A percentile compares a stretch with the other conserved stretches of the same genome.
Conservation (phyloP, 1,284 basidiomycete genomes). For the Inonotus hispidus region DNA sequence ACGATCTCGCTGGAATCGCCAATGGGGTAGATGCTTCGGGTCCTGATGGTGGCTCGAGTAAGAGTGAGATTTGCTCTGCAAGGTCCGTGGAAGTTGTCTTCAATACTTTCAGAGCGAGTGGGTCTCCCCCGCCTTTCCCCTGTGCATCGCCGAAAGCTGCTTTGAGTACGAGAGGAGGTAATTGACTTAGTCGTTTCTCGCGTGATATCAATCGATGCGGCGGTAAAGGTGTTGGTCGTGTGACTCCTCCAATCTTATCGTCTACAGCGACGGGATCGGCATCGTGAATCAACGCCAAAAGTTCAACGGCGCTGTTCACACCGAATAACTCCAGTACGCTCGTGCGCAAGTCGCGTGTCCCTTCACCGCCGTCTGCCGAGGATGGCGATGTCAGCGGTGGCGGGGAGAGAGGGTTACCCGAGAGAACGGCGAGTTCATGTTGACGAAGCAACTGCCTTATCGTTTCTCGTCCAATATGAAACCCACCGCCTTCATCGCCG, state of each 20-base stretch:
- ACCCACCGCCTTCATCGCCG: constrained; percentile 77
- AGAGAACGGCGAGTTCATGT: constrained; percentile 49
- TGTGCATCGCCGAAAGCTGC: constrained; percentile 56
- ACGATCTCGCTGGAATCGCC: constrained; percentile 46
- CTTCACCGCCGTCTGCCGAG: constrained; percentile 23
- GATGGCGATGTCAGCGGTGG: not conserved
- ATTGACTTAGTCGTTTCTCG: constrained; percentile 68
- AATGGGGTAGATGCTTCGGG: constrained; percentile 28
- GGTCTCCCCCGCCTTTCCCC: constrained; percentile 32
- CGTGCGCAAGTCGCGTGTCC: constrained; percentile 26
- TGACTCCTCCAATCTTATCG: not conserved
- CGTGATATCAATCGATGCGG: constrained; percentile 38
- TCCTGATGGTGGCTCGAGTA: constrained; percentile 40
- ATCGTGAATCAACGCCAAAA: constrained; percentile 60
- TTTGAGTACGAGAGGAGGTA: constrained; percentile 67
- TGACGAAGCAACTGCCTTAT: constrained; percentile 58
- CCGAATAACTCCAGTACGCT: constrained; percentile 51
- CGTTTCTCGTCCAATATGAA: constrained; percentile 67
- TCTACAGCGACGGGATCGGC: constrained; percentile 28
- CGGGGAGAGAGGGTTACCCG: constrained; percentile 31
- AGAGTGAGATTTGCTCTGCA: constrained; percentile 53
- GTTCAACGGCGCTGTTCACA: constrained; percentile 51
- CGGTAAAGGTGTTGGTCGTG: not conserved
- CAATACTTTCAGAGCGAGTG: constrained; percentile 56
- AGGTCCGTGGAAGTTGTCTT: constrained; percentile 45